Conservation (phyloP, 129 eudicot species). For the Lonicera japonica region DNA sequence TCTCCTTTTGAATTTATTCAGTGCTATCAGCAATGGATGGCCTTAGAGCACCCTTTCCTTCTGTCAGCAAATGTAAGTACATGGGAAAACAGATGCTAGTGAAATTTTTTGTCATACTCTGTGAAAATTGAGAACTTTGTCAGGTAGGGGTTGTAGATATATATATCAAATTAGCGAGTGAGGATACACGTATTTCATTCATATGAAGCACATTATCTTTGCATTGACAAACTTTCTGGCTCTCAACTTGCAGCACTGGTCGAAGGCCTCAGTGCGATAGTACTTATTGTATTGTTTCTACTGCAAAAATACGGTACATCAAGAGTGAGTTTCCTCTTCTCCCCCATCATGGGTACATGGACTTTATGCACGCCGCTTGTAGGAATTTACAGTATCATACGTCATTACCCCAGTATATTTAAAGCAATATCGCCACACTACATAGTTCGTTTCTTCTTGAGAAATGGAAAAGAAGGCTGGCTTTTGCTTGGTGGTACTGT, state of each 20-base stretch:
- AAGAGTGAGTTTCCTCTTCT: conserved; percentile 67
- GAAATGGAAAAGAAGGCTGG: conserved; percentile 54
- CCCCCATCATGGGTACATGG: conserved; percentile 73
- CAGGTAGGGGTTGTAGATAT: no score
- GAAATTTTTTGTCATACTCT: no score
- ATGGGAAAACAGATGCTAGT: no score
- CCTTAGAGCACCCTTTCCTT: conserved; percentile 64
- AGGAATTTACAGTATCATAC: conserved; percentile 51
- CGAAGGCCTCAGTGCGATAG: conserved; percentile 47
- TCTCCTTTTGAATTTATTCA: conserved; percentile 14
- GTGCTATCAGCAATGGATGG: conserved; percentile 80
- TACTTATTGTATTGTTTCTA: conserved; percentile 49
- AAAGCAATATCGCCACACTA: conserved; percentile 69
- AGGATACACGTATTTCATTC: no score
- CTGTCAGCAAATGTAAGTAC: conserved; percentile 55
- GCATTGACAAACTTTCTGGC: neutral
- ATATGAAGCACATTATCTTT: neutral
- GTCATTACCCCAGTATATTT: conserved; percentile 46
- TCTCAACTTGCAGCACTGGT: conserved; percentile 44
- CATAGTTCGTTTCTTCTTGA: conserved; percentile 35
- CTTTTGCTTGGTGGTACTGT: conserved; percentile 54
- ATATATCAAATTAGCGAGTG: no score
- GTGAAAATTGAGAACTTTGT: no score
- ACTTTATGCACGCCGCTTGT: conserved; percentile 46
- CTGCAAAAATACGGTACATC: conserved; percentile 61